phyloP scores from a whole-genome alignment of 345 rosid species.

The Abelmoschus esculentus region DNA sequence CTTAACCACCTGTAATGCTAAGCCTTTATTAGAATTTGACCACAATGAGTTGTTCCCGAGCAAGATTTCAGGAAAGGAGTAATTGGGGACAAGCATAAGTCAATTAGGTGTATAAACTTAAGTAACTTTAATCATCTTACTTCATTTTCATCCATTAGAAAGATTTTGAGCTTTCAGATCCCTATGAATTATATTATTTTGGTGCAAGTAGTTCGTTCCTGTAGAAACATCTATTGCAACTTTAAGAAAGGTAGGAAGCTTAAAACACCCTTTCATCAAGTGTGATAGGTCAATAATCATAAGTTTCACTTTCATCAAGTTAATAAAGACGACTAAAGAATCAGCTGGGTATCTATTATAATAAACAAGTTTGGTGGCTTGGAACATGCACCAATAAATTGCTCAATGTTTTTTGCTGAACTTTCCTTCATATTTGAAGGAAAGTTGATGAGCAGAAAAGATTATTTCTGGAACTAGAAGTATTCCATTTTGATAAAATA shows the following conservation, averaged over 20 bases:
- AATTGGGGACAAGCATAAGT: not conserved
- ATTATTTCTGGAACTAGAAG: not conserved
- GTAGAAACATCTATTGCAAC: too few species aligned
- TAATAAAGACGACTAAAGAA: not conserved
- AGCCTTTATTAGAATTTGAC: not conserved
- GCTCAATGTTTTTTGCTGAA: conserved; percentile 91
- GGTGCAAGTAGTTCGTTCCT: too few species aligned
- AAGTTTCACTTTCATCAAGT: not conserved
- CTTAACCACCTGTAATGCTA: too few species aligned
- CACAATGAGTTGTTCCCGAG: not conserved
- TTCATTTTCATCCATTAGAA: too few species aligned
- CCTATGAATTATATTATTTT: too few species aligned
- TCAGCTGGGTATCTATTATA: conserved; percentile 54
- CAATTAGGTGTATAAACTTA: not conserved
- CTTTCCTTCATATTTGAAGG: conserved; percentile 58
- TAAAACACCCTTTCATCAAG: too few species aligned
- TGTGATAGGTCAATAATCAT: not conserved
- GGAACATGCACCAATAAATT: conserved; percentile 96
- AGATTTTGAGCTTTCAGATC: too few species aligned
- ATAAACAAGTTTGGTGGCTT: conserved; percentile 87
- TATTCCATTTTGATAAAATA: too few species aligned
- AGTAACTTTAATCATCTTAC: too few species aligned
- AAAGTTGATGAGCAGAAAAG: not conserved
- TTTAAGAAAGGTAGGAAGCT: too few species aligned
- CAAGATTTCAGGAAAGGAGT: not conserved